Base-by-base conservation (phyloP, 495 filamentous ascomycete genomes). In the Pseudomonodictys pantanalensis region DNA sequence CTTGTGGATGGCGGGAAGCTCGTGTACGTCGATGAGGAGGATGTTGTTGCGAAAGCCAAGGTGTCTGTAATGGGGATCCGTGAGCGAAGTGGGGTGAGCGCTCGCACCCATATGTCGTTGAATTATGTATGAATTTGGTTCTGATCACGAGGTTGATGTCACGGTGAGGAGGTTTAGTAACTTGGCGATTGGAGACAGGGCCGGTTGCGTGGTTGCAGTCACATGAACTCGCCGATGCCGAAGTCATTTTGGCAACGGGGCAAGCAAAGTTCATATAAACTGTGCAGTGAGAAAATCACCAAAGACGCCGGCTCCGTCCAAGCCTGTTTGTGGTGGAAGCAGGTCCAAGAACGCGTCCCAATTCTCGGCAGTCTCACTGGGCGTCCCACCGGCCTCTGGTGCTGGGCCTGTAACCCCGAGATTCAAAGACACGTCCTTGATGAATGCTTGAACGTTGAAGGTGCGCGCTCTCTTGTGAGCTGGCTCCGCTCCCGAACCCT, bases 1-100 rank as follows among this genome's bases (percentile, higher is more conserved):
- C 33, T 46, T 2, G 52, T 62, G 15, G 41, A 62, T n/a, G 22
- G 20, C 2, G 58, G 58, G 10, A 38, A 62, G 32, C 35, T 62
- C n/a, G 11, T 50, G 4, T 12, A 22, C 4, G 23, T 62, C 11
- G 52, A 62, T 41, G 58, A 62, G 29, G 20, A 6, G 17, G 22
- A 4, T 6, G 42, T 62, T 25, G 20, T 18, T 24, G 44, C 11
- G 38, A 45, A 20, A 11, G 54, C 54, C 10, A 28, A 20, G 7
- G 29, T 33, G 30, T 52, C 25, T 18, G 30, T 52, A 18, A 18
- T 22, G 3, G 29, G 48, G 10, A 52, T 52, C 10, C 48, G 48
- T 5, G 35, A 35, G 15, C 32, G 48, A 26, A 52, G 48, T 35
- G n/a, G 29, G 5, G 29, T 52, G 3, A 15, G 48, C 23, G 48